Evolutionary conservation across 345 rosid species (phyloP), one percentile per base, ranked within the genome.

Genomic region (Turnera subulata): DNA sequence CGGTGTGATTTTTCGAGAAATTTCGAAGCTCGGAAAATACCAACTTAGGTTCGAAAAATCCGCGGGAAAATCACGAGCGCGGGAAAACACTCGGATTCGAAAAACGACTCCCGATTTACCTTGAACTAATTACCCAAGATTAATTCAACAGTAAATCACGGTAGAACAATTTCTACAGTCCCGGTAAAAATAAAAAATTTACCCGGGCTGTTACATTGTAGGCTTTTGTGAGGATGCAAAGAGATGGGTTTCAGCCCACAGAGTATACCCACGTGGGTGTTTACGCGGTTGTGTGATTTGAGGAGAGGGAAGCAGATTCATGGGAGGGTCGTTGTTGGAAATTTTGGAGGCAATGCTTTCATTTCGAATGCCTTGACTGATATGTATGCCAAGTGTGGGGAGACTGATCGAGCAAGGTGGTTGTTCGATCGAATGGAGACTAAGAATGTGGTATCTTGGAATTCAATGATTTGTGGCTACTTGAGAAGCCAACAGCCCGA

Each of bases 221-320:
- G 29, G 71, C 75, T 51, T 78, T 76, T 52, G 55, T 53, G 38
- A 58, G 53, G 38, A 81, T 81, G 84, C 66, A 52, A 20, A 58
- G 20, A n/a, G 72, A 73, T 45, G 74, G 81, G 37, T 47, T 65
- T 55, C 66, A 23, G 70, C 74, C 79, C 1, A 74, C 82, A 12
- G 80, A 79, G 16, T 75, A 81, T 60, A 80, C 81, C 17, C 58
- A 60, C 23, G 84, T 81, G 65, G 78, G 86, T 39, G 76, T 64
- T 12, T 52, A 40, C 84, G 9, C 76, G 69, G 70, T 47, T 77
- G 56, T 56, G 56, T 58, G 79, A 75, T 75, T 69, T 79, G 62
- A 80, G 76, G 49, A 61, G 49, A 14, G 84, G 84, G 42, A 77
- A 73, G 68, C 89, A 81, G 76, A 66, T 79, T 50, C 84, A 81